A percentile compares a stretch with the other conserved stretches of the same genome.
These are phyloP conservation scores for Candida smagusa DNA, from an alignment of 1,139 yeast genomes.

Conservation along the genomic window DNA sequence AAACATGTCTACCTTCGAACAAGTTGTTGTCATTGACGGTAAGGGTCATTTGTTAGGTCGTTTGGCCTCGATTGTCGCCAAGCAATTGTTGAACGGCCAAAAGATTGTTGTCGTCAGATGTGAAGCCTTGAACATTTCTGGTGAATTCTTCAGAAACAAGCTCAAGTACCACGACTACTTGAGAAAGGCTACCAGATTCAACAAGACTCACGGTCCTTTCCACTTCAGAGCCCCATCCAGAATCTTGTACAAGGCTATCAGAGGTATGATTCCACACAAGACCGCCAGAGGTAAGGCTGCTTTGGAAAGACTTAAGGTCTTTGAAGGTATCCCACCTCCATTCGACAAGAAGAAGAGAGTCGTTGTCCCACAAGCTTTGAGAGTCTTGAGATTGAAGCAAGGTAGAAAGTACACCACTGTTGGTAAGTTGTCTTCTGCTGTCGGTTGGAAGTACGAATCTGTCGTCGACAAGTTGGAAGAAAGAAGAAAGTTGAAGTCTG, in stretches of 20 bases:
- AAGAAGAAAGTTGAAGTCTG: slow-evolving; percentile 98
- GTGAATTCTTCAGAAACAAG: slow-evolving; percentile 99
- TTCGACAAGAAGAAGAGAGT: slow-evolving; percentile 99
- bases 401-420: slow-evolving; percentile 99
- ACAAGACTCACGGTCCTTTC: slow-evolving; percentile 99
- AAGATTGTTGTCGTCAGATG: slow-evolving; percentile 96
- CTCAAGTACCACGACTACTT: slow-evolving; percentile 99
- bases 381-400: slow-evolving; percentile 98
- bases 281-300: slow-evolving; percentile 99
- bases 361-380: slow-evolving; percentile 99
- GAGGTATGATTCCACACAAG: slow-evolving; percentile 99
- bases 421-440: slow-evolving; percentile 93
- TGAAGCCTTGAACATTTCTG: slow-evolving; percentile 98
- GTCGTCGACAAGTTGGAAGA: slow-evolving; percentile 97
- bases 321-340: slow-evolving; percentile 99
- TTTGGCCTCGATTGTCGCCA: slow-evolving; percentile 97
- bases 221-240: slow-evolving; percentile 99
- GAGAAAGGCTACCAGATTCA: slow-evolving; percentile 98
- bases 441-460: slow-evolving; percentile 99
- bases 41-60: slow-evolving; percentile 99
- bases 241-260: slow-evolving; percentile 98
- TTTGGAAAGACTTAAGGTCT: slow-evolving; percentile 97
- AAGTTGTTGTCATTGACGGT: slow-evolving; percentile 97
- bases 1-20: slow-evolving; percentile 86
- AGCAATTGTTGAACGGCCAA: slow-evolving; percentile 98